Conservation (phyloP, 371 early-diverging fungal genomes). For the Blakeslea trispora region DNA sequence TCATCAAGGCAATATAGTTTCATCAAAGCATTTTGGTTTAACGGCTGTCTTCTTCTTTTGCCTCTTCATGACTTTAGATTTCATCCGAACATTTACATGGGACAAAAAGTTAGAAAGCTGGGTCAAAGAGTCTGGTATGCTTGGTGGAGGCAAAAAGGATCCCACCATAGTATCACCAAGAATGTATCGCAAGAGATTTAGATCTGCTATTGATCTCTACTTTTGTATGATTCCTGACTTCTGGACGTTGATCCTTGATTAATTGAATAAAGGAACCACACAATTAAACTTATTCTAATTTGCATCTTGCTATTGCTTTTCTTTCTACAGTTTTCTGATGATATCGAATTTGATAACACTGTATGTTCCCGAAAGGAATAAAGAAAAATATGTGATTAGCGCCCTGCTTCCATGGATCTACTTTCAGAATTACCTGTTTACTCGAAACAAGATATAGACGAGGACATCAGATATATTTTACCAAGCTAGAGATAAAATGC, state of each 20-base stretch:
- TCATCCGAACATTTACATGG: constrained; percentile 96
- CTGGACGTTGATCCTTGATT: constrained; percentile 36
- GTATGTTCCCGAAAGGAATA: too few relatives aligned
- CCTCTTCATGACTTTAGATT: constrained; percentile 71
- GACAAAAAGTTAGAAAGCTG: constrained; percentile 94
- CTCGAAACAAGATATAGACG: too few relatives aligned
- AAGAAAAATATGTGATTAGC: too few relatives aligned
- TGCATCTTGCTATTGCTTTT: too few relatives aligned
- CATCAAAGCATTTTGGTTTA: too few relatives aligned
- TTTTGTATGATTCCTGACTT: constrained; percentile 79
- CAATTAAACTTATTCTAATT: too few relatives aligned
- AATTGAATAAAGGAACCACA: neutral
- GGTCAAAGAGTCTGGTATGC: constrained; percentile 89
- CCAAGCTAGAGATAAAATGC: too few relatives aligned
- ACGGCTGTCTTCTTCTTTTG: neutral
- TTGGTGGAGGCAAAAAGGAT: constrained; percentile 84
- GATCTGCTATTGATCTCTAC: constrained; percentile 89
- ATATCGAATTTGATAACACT: too few relatives aligned
- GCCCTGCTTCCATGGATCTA: too few relatives aligned
- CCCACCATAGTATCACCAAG: constrained; percentile 95
- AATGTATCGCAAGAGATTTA: constrained; percentile 89
- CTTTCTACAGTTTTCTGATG: too few relatives aligned
- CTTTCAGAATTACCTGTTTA: too few relatives aligned
- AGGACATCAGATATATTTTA: too few relatives aligned
- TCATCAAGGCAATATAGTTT: neutral